Evolutionary conservation across 1,139 yeast species (phyloP), one percentile per base, ranked within the genome.

Genomic region (Arxiozyma heterogenica): DNA sequence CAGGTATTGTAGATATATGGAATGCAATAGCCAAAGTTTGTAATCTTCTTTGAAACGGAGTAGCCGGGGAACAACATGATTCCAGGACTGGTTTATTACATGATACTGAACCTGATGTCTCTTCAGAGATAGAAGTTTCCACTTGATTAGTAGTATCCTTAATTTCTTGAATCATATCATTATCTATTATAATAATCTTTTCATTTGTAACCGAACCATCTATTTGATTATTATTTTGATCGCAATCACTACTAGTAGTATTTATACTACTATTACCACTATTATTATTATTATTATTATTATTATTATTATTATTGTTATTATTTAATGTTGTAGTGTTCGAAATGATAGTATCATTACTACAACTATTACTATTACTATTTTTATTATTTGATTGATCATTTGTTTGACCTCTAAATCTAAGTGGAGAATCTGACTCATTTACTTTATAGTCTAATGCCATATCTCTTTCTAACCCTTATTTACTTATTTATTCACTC

Each of bases 1-100:
- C 65, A 0, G 94, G 89, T 47, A 91, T 83, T 4, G 88, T 77
- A 27, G 87, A 75, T 3, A 86, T 81, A 68, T 90, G 96, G 82
- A 88, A 81, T 4, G 87, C 76, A 22, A 91, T 82, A 0, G 84
- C 84, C 4, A 84, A 64, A 0, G 93, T 88, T 64, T 89, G 86
- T 39, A 85, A 66, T 52, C 96, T 71, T 58, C 85, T 75, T 23
- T 71, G 64, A 54, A 81, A 60, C 1, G 91, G 87, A 0, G 82
- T 79, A 44, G 57, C 61, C 51, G 52, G 53, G 55, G 57, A 62
- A 67, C 61, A 76, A 53, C 64, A 62, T 1, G 51, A 49, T 12
- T 57, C 52, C 12, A 57, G 30, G 8, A 39, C 39, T 17, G 58
- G 58, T 49, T 43, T 49, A 18, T 20, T 34, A 18, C 20, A 44